Base-by-base conservation (phyloP, 768 basidiomycete genomes). In the Sporobolomyces roseus region DNA sequence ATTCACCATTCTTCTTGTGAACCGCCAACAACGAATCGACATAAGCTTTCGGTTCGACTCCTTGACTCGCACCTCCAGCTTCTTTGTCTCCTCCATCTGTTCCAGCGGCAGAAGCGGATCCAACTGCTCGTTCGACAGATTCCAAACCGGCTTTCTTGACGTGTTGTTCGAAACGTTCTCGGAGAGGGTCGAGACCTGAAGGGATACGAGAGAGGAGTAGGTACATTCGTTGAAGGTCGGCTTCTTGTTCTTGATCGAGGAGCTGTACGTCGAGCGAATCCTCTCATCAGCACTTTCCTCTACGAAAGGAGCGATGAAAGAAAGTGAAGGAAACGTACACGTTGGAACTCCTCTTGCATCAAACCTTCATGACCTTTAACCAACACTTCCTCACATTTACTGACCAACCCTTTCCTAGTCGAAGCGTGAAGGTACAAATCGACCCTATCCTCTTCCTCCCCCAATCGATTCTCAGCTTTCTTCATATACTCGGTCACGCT, bases 141-240 rank as follows among this genome's bases (percentile, higher is more conserved):
- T 85, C 84, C 66, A 90, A 78, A 33, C 94, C 94, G 19, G 90
- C 86, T 75, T 86, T 85, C 84, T 94, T 96, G 77, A 98, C 94
- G 78, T 96, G 93, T 73, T 89, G 88, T 80, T 93, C 93, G 76
- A 97, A 99, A 76, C 86, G 88, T 82, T 89, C 89, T 75, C 91
- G 85, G 61, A 97, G 80, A 0, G 92, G 93, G 74, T 94, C 91
- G 65, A 97, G 81, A 9, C 93, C 94, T 74, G 91, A 87, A 23
- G 86, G 85, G 67, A 97, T 93, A 38, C 93, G 88, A 17, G 89
- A 87, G 29, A 98, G 82, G n/a, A 97, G 82, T 13, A 87, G 83
- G 80, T 96, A 97, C 91, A 97, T 96, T 49, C 93, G 85, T 74
- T 91, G 91, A 49, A 99, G 82, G 76, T 98, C 94, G 78, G 93